phyloP scores from a whole-genome alignment of 352 stramenopile genomes.

The Saprolegnia diclina region DNA sequence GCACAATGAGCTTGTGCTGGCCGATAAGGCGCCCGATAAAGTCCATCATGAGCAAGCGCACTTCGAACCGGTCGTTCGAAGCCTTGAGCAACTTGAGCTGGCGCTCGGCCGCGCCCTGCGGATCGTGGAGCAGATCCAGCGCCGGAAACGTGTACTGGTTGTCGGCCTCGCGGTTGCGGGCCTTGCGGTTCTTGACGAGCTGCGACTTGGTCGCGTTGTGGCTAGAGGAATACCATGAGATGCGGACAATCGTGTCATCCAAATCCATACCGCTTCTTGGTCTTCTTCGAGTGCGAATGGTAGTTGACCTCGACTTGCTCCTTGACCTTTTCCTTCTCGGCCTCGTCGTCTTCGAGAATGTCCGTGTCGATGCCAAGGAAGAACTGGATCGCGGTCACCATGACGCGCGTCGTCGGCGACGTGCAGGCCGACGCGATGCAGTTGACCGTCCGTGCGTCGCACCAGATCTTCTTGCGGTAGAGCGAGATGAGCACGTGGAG shows the following conservation, averaged over 20 bases:
- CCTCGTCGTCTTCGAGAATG: constrained; percentile 93
- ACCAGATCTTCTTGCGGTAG: constrained; percentile 96
- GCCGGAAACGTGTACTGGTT: constrained; percentile 90
- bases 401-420: constrained; percentile 74
- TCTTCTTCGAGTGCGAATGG: constrained; percentile 96
- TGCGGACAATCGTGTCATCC: not conserved
- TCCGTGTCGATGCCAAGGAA: constrained; percentile 98
- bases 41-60: constrained; percentile 98
- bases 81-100: constrained; percentile 89
- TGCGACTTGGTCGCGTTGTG: constrained; percentile 74
- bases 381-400: constrained; percentile 93
- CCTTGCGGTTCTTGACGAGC: constrained; percentile 87
- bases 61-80: constrained; percentile 88
- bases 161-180: constrained; percentile 65
- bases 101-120: constrained; percentile 91
- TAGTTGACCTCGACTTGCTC: constrained; percentile 85
- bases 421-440: constrained; percentile 92
- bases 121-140: constrained; percentile 97
- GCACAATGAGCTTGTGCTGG: constrained; percentile 96
- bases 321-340: constrained; percentile 87
- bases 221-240: not conserved
- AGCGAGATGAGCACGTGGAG: constrained; percentile 93
- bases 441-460: constrained; percentile 94
- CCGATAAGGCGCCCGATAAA: constrained; percentile 95
- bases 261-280: constrained; percentile 65